A percentile compares a stretch with the other conserved stretches of the same genome.
These are phyloP conservation scores for Xylariales sp. DNA, from an alignment of 2,329 filamentous ascomycete genomes.

Conservation along the genomic window DNA sequence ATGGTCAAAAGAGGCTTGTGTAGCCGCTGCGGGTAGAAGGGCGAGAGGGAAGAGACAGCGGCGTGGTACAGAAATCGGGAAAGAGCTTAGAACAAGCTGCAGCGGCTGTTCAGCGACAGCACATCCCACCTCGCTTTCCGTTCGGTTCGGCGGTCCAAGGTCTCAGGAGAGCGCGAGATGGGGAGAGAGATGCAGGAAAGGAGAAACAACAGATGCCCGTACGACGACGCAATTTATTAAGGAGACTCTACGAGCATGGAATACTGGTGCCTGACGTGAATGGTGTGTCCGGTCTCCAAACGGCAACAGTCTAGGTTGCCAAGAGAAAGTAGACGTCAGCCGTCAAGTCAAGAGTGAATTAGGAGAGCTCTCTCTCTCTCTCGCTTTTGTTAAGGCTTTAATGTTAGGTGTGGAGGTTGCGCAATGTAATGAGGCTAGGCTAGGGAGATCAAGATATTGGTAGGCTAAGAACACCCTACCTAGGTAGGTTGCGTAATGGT, in stretches of 20 bases:
- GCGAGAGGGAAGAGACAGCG: slow-evolving; percentile 25
- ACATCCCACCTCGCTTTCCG: slow-evolving; percentile 38
- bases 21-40: slow-evolving; percentile 24
- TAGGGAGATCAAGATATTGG: slow-evolving; percentile 15
- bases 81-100: slow-evolving; percentile 34
- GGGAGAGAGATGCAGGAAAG: slow-evolving; percentile 12
- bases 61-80: slow-evolving; percentile 38
- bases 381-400: slow-evolving; percentile 9
- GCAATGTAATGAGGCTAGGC: slow-evolving; percentile 35
- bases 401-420: slow-evolving; percentile 35
- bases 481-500: slow-evolving; percentile 28
- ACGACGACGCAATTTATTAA: slow-evolving; percentile 29
- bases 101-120: slow-evolving; percentile 41
- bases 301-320: slow-evolving; percentile 19
- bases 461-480: slow-evolving; percentile 11
- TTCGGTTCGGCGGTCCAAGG: slow-evolving; percentile 27
- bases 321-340: slow-evolving; percentile 34
- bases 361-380: slow-evolving; percentile 19
- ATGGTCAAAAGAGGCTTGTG: slow-evolving; percentile 42
- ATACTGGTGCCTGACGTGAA: slow-evolving; percentile 25
- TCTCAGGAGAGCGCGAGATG: slow-evolving; percentile 26
- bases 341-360: slow-evolving; percentile 4
- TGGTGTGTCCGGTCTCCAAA: slow-evolving; percentile 1
- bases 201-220: slow-evolving; percentile 19
- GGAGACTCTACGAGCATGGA: background rate